phyloP scores from a whole-genome alignment of 441 rosid species.

The Croton setiger region DNA sequence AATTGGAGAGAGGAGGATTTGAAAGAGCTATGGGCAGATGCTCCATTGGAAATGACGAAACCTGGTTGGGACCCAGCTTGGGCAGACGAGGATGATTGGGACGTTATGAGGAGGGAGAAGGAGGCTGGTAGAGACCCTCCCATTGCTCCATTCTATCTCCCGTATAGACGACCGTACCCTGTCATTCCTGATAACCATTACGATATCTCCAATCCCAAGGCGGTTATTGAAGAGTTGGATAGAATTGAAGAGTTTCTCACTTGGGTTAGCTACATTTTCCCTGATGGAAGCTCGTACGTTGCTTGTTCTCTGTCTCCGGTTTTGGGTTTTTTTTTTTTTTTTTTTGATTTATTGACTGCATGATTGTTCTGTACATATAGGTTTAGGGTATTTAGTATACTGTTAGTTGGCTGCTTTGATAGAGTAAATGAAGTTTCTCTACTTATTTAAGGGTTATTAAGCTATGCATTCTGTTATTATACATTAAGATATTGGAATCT shows the following conservation, averaged over 20 bases:
- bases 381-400: background rate
- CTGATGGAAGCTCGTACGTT: conserved; percentile 78
- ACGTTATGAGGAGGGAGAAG: conserved; percentile 43
- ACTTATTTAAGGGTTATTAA: background rate
- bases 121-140: conserved; percentile 56
- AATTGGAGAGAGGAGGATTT: conserved; percentile 79
- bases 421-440: background rate
- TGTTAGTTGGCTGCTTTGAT: background rate
- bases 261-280: conserved; percentile 93
- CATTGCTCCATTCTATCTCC: conserved; percentile 80
- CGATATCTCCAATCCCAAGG: conserved; percentile 59
- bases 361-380: background rate
- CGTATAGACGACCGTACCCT: conserved; percentile 77
- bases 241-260: conserved; percentile 82
- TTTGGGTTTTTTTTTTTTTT: background rate
- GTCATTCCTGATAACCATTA: conserved; percentile 56
- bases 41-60: conserved; percentile 47
- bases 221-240: conserved; percentile 79
- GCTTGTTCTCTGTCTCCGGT: background rate
- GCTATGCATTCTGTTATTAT: background rate
- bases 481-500: conserved; percentile 1
- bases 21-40: conserved; percentile 78
- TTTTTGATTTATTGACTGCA: background rate
- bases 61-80: conserved; percentile 89
- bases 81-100: conserved; percentile 75